Evolutionary conservation across 225 moss, liverwort and hornwort species (phyloP).

Genomic region (Marchantia polymorpha): DNA sequence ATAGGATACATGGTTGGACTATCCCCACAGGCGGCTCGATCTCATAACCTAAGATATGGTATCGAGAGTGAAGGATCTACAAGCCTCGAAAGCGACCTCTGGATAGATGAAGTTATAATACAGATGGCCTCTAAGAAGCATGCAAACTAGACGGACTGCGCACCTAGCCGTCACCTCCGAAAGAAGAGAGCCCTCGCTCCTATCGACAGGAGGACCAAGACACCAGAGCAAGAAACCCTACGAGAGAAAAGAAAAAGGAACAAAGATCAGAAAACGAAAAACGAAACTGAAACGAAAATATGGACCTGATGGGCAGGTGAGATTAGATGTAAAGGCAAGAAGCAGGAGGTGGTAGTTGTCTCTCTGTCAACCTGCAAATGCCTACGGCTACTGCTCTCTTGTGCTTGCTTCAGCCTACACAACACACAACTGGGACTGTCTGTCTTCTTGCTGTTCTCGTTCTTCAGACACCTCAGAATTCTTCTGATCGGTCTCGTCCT

Average conservation of each 20-base stretch:
- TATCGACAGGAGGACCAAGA: neutral
- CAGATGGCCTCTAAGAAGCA: neutral
- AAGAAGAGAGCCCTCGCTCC: neutral
- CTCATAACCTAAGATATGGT: neutral
- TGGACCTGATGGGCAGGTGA: neutral
- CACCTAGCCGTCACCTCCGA: constrained; percentile 4
- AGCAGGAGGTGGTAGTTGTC: neutral
- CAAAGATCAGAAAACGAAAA: constrained; percentile 7
- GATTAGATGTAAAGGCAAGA: constrained; percentile 7
- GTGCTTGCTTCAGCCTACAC: constrained; percentile 11
- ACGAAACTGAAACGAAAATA: neutral
- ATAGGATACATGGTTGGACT: no score
- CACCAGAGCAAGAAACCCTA: constrained; percentile 21
- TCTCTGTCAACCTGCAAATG: constrained; percentile 14
- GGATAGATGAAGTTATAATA: neutral
- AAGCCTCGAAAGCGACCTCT: neutral
- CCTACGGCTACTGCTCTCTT: constrained; percentile 6
- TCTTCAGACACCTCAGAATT: neutral
- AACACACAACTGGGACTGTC: neutral
- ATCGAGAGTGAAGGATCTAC: neutral
- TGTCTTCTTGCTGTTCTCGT: constrained; percentile 18
- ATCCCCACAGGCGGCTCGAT: neutral
- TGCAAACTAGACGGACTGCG: neutral
- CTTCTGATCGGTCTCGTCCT: constrained; percentile 17
- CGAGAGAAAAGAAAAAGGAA: neutral